Percentiles rank a stretch among this genome's conserved stretches.
Evolutionary conservation across 805 yeast genomes (phyloP).

Genomic region (Spathaspora gorwiae): DNA sequence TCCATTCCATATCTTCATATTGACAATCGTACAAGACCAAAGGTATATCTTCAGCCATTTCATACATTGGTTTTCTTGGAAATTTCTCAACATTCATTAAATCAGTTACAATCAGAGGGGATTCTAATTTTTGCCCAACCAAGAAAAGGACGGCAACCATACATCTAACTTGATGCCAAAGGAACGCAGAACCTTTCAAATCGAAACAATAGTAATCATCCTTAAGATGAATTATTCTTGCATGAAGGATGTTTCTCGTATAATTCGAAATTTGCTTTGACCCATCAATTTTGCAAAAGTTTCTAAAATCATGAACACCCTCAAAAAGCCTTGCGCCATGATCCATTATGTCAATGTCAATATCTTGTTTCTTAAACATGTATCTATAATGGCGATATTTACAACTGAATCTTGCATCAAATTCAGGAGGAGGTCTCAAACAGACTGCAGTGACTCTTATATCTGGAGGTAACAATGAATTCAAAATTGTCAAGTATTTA

Average conservation of each 20-base stretch:
- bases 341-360: slow-evolving; percentile 66
- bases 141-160: slow-evolving; percentile 82
- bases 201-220: slow-evolving; percentile 64
- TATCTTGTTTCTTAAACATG: slow-evolving; percentile 51
- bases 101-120: slow-evolving; percentile 50
- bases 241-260: slow-evolving; percentile 53
- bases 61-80: slow-evolving; percentile 74
- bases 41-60: slow-evolving; percentile 88
- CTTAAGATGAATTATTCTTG: slow-evolving; percentile 41
- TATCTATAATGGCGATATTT: slow-evolving; percentile 81
- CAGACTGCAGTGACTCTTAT: slow-evolving; percentile 79
- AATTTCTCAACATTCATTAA: slow-evolving; percentile 52
- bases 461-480: slow-evolving; percentile 74
- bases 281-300: slow-evolving; percentile 92
- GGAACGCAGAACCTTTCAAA: slow-evolving; percentile 80
- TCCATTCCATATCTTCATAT: slow-evolving; percentile 71
- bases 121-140: slow-evolving; percentile 75
- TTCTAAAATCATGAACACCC: slow-evolving; percentile 88
- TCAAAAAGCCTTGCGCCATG: slow-evolving; percentile 57
- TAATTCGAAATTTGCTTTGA: slow-evolving; percentile 85
- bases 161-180: slow-evolving; percentile 98
- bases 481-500: slow-evolving; percentile 70
- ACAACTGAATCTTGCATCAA: slow-evolving; percentile 94
- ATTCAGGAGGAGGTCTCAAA: slow-evolving; percentile 73
- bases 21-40: slow-evolving; percentile 81